phyloP scores from a whole-genome alignment of 1,284 basidiomycete genomes.

The Amylostereum areolatum region DNA sequence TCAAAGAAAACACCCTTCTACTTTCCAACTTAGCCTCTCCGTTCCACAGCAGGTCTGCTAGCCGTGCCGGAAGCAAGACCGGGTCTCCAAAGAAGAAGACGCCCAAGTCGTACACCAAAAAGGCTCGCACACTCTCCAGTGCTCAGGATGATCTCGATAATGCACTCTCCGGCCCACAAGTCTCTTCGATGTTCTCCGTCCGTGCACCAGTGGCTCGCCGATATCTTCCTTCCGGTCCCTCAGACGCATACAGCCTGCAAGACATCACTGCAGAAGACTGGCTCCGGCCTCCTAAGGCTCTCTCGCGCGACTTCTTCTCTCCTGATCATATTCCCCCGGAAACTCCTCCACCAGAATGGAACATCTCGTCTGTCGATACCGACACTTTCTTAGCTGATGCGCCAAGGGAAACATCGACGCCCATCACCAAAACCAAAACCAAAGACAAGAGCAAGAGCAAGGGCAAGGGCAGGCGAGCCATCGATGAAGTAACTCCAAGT shows the following conservation, averaged over 20 bases:
- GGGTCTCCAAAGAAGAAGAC: slow-evolving; percentile 31
- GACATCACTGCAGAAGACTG: slow-evolving; percentile 20
- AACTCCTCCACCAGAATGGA: slow-evolving; percentile 15
- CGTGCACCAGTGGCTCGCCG: slow-evolving; percentile 6
- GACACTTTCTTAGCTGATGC: slow-evolving; percentile 23
- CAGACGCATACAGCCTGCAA: slow-evolving; percentile 12
- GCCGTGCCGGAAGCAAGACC: slow-evolving; percentile 32
- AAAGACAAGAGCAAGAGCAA: neutral
- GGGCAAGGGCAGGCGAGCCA: neutral
- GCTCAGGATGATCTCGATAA: slow-evolving; percentile 4
- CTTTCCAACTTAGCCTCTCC: slow-evolving; percentile 27
- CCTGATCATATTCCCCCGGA: slow-evolving; percentile 15
- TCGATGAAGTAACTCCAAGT: slow-evolving; percentile 4
- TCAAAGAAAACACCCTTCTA: slow-evolving; percentile 38
- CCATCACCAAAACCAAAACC: slow-evolving; percentile 14
- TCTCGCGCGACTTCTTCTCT: slow-evolving; percentile 15
- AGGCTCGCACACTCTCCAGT: slow-evolving; percentile 28
- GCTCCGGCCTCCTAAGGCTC: slow-evolving; percentile 23
- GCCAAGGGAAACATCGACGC: slow-evolving; percentile 26
- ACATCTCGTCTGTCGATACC: slow-evolving; percentile 8
- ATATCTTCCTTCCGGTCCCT: slow-evolving; percentile 14
- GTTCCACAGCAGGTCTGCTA: slow-evolving; percentile 23
- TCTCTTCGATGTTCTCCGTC: neutral
- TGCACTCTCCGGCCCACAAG: neutral
- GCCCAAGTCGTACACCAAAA: slow-evolving; percentile 16